These are phyloP conservation scores for Ophiostoma populinum DNA, from an alignment of 2,329 filamentous ascomycete genomes.

Conservation along the genomic window DNA sequence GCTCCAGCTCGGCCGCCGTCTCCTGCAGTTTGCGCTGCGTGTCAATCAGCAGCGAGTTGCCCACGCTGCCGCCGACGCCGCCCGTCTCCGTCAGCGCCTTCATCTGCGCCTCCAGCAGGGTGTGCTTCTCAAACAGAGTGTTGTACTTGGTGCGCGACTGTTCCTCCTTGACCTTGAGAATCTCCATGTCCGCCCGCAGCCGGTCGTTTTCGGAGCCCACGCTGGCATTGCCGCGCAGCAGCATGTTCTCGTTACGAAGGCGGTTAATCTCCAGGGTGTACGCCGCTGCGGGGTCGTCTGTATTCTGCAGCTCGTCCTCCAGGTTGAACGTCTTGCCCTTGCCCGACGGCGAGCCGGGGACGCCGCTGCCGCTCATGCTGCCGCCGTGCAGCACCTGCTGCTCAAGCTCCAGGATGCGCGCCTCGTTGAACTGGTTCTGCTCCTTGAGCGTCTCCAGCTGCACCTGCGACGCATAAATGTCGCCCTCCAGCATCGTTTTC, in stretches of 20 bases:
- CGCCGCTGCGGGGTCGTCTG: slow-evolving; percentile 21
- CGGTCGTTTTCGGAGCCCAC: slow-evolving; percentile 35
- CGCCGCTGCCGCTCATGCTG: slow-evolving; percentile 9
- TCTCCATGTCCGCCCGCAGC: slow-evolving; percentile 38
- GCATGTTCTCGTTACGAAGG: slow-evolving; percentile 42
- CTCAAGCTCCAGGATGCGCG: slow-evolving; percentile 39
- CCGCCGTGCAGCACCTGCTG: slow-evolving; percentile 32
- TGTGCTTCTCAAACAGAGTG: slow-evolving; percentile 39
- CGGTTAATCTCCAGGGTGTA: slow-evolving; percentile 37
- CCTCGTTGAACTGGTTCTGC: slow-evolving; percentile 30
- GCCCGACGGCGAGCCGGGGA: background rate
- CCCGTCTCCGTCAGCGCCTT: slow-evolving; percentile 26
- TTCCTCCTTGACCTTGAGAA: slow-evolving; percentile 31
- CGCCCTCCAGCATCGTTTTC: slow-evolving; percentile 23
- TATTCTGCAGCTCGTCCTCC: slow-evolving; percentile 42
- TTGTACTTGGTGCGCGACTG: slow-evolving; percentile 36
- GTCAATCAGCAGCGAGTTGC: slow-evolving; percentile 28
- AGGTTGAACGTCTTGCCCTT: slow-evolving; percentile 25
- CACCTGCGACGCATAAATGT: slow-evolving; percentile 26
- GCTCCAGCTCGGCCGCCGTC: slow-evolving; percentile 28
- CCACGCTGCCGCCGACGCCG: slow-evolving; percentile 32
- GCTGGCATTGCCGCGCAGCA: slow-evolving; percentile 36
- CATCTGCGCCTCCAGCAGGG: slow-evolving; percentile 39
- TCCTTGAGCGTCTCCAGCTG: slow-evolving; percentile 22
- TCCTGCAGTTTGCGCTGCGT: slow-evolving; percentile 31